Evolutionary conservation across 1,284 basidiomycete genomes (phyloP).

Genomic region (Polyporus tsugae): DNA sequence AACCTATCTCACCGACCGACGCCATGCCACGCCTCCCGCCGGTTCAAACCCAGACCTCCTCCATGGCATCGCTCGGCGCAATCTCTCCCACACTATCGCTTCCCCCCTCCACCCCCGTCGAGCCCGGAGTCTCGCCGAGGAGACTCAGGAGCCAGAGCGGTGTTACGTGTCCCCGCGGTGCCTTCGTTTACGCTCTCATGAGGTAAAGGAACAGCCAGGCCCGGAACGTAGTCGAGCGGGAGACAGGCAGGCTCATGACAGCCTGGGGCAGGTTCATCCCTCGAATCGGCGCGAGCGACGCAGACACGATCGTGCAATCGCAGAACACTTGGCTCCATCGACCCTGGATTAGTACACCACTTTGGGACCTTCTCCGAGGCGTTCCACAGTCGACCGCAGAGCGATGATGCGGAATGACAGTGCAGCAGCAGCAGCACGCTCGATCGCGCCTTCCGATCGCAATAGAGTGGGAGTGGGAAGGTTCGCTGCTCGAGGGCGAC

Average conservation of each 20-base stretch:
- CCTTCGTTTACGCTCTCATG: conserved; percentile 14
- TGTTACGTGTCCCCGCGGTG: background rate
- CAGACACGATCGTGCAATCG: conserved; percentile 11
- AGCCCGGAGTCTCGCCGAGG: conserved; percentile 6
- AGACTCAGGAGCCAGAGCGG: conserved; percentile 4
- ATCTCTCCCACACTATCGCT: conserved; percentile 5
- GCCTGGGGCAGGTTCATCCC: conserved; percentile 15
- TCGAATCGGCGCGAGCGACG: conserved; percentile 12
- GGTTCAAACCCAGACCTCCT: conserved; percentile 6
- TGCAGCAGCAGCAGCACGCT: conserved; percentile 3
- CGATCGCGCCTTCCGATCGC: conserved; percentile 10
- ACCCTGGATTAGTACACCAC: conserved; percentile 15
- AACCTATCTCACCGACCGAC: background rate
- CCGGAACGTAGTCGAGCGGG: background rate
- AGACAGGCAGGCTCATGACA: conserved; percentile 17
- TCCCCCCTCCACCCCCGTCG: background rate
- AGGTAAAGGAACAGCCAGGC: conserved; percentile 14
- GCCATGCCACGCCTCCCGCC: background rate
- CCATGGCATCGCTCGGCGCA: background rate
- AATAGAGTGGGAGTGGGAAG: background rate
- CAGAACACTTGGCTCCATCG: conserved; percentile 9
- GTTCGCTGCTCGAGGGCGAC: background rate
- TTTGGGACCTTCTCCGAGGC: background rate
- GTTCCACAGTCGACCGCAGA: background rate
- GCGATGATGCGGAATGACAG: conserved; percentile 1